Conservation (phyloP, 257 asterid species). For the Przewalskia tangutica region DNA sequence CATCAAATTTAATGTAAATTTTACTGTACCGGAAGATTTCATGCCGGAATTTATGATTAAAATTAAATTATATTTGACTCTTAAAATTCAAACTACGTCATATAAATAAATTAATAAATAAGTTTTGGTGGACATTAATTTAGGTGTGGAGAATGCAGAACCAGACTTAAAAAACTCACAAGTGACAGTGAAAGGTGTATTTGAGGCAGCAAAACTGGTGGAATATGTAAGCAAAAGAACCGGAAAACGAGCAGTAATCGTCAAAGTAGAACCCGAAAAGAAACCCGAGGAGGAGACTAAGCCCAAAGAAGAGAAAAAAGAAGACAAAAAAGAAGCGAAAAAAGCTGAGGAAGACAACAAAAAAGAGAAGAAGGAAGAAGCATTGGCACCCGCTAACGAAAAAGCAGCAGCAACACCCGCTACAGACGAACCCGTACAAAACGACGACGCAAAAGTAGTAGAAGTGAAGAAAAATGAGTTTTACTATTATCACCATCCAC, state of each 20-base stretch:
- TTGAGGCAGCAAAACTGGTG: slow-evolving; percentile 42
- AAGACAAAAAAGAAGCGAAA: slow-evolving; percentile 17
- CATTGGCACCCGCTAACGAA: neutral
- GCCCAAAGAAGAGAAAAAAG: slow-evolving; percentile 13
- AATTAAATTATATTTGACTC: no score
- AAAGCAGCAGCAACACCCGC: neutral
- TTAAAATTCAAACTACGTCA: no score
- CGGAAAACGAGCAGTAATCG: slow-evolving; percentile 52
- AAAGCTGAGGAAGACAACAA: slow-evolving; percentile 16
- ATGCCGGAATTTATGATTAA: no score
- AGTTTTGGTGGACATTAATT: neutral
- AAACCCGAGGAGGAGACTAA: slow-evolving; percentile 35
- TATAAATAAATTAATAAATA: no score
- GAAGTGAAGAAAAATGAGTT: slow-evolving; percentile 42
- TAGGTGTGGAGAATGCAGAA: slow-evolving; percentile 77
- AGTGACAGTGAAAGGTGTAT: slow-evolving; percentile 62
- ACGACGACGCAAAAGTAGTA: slow-evolving; percentile 13
- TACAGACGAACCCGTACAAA: neutral
- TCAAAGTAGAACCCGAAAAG: slow-evolving; percentile 59
- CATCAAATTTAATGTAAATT: neutral
- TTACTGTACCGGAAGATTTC: no score
- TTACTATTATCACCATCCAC: slow-evolving; percentile 26
- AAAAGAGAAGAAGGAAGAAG: slow-evolving; percentile 22
- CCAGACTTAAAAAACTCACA: slow-evolving; percentile 75
- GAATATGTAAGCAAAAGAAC: slow-evolving; percentile 58